Evolutionary conservation across 2,329 filamentous ascomycete genomes (phyloP), one percentile per base, ranked within the genome.

Genomic region (Colletotrichum salicis): DNA sequence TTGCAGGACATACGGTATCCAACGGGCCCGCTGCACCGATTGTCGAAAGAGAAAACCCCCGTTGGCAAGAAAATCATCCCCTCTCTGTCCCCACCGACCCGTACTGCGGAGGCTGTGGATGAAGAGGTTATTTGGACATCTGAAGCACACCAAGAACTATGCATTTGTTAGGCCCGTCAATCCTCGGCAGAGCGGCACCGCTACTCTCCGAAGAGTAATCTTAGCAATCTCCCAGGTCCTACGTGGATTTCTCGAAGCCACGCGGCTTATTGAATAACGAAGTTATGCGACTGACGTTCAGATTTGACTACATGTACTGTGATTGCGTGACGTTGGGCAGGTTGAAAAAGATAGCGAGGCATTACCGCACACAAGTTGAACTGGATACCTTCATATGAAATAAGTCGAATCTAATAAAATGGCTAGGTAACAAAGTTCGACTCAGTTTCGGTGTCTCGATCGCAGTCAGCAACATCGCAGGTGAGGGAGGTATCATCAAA

Each of bases 101-200:
- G 22, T 59, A 22, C 24, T 12, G 37, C 11, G 54, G 27, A 60
- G 31, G 45, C n/a, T 29, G 41, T 51, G 55, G 41, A 66, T 52
- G 33, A 29, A 15, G 29, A 66, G 55, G 64, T 52, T 59, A 66
- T 60, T 51, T 60, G n/a, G 29, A 66, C 64, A 19, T 22, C 55
- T 29, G 15, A 48, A 60, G 41, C 57, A 31, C 19, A 24, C 29
- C 29, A 35, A 33, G 24, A 59, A 41, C 6, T 24, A 11, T 8
- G 57, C 57, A 10, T 41, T 33, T 11, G 22, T 31, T 11, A 57
- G 55, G 12, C 2, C 5, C 55, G 19, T 22, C 10, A 48, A 15
- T 48, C 19, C 41, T n/a, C 41, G 19, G 41, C 41, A n/a, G 15
- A 1, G 15, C 41, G 41, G 41, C 15, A n/a, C 7, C 7, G 41